Conservation (phyloP, 352 stramenopile species). For the Pythium biforme region DNA sequence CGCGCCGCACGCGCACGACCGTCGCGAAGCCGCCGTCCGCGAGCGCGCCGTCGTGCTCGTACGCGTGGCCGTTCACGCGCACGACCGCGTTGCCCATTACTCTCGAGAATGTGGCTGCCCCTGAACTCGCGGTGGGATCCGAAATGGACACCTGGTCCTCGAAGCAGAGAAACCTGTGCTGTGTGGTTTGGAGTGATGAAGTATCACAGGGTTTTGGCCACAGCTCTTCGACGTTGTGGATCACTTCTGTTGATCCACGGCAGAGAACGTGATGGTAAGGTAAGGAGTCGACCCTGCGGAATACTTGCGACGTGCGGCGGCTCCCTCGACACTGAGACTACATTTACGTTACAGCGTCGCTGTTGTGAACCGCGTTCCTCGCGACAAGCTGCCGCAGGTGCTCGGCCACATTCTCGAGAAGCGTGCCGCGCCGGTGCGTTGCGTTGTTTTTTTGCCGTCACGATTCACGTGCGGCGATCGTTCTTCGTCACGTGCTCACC, state of each 20-base stretch:
- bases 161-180: not conserved
- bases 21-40: conserved; percentile 72
- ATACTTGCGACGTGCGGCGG: too few species aligned
- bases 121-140: not conserved
- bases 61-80: conserved; percentile 58
- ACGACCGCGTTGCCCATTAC: conserved; percentile 55
- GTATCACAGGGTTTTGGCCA: not conserved
- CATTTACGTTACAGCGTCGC: too few species aligned
- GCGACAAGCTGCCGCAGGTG: conserved; percentile 51
- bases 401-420: conserved; percentile 58
- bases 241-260: too few species aligned
- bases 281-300: too few species aligned
- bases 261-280: too few species aligned
- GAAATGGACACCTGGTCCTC: not conserved
- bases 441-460: not conserved
- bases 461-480: too few species aligned
- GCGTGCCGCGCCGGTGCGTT: conserved; percentile 37
- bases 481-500: too few species aligned
- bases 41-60: conserved; percentile 48
- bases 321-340: too few species aligned
- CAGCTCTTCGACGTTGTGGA: not conserved
- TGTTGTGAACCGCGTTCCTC: conserved; percentile 44
- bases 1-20: conserved; percentile 56
- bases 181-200: not conserved
- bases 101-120: not conserved